These are phyloP conservation scores for Backusella parvicylindrica DNA, from an alignment of 192 early-diverging fungal species.

Conservation along the genomic window DNA sequence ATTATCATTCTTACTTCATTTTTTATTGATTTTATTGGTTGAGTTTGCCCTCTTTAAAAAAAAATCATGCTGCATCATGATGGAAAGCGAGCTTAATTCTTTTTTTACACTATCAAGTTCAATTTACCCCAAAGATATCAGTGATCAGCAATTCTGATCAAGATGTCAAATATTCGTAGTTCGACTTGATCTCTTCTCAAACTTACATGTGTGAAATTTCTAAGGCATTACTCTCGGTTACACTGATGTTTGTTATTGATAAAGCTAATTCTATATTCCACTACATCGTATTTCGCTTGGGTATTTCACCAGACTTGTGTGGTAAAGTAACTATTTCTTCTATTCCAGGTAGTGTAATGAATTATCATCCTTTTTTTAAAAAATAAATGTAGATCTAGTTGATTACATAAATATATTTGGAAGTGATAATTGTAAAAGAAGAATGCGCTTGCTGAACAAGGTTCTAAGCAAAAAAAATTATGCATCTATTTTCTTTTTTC, in stretches of 20 bases:
- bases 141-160: not conserved
- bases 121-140: no score
- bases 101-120: no score
- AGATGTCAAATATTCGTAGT: not conserved
- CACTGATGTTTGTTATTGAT: not conserved
- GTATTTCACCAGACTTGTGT: not conserved
- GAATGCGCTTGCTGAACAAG: not conserved
- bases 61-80: not conserved
- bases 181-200: not conserved
- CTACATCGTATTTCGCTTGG: no score
- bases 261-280: no score
- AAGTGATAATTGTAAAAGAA: not conserved
- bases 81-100: not conserved
- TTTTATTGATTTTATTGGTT: not conserved
- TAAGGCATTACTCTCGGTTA: not conserved
- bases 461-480: not conserved
- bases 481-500: not conserved
- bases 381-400: not conserved
- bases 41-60: not conserved
- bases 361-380: not conserved
- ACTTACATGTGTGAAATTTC: not conserved
- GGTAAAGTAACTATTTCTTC: not conserved
- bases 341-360: not conserved
- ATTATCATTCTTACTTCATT: not conserved
- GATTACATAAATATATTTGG: not conserved